Base-by-base conservation (phyloP, 768 basidiomycete species). In the Austroboletus festivus region DNA sequence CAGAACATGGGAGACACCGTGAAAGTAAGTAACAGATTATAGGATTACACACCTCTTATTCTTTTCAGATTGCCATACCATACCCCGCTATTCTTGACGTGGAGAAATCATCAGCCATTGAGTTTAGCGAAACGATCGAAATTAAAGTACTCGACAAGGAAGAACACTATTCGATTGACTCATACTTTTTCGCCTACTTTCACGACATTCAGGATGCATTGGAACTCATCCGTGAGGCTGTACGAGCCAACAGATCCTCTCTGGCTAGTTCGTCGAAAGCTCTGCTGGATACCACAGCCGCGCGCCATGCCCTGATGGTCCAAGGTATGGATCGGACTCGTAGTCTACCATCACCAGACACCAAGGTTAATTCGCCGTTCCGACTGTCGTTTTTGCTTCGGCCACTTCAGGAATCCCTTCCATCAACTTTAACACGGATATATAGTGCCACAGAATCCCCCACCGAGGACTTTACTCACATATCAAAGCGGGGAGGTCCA, bases 1-100 rank as follows among this genome's bases (percentile, higher is more conserved):
- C 94, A 97, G 72, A 96, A 97, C 66, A 86, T 86, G 77, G 95
- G 96, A 3, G 93, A 97, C 60, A 89, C 82, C 58, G 93, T 97
- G 56, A 97, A 97, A 79, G 90, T 88, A 54, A 22, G 67, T 57
- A 21, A 44, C 6, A 40, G 23, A n/a, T n/a, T 44, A 24, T 4
- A n/a, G 16, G 12, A 11, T 24, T 37, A 13, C 37, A 43, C 23
- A 30, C 23, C 34, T 44, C 52, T 63, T 39, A 52, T 24, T 26
- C 40, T 38, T 19, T 38, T 18, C 53, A 83, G 90, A 93, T 99
- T 61, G 92, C 93, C 23, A 92, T 99, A 42, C 96, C 95, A 0
- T 92, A 97, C 56, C 85, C 91, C 15, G 81, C 83, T 5, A 82
- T 99, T 51, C 68, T 93, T 41, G 93, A 96, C 56, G 85, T 97